Conservation (phyloP, 2,329 filamentous ascomycete genomes). For the Phoma sp. region DNA sequence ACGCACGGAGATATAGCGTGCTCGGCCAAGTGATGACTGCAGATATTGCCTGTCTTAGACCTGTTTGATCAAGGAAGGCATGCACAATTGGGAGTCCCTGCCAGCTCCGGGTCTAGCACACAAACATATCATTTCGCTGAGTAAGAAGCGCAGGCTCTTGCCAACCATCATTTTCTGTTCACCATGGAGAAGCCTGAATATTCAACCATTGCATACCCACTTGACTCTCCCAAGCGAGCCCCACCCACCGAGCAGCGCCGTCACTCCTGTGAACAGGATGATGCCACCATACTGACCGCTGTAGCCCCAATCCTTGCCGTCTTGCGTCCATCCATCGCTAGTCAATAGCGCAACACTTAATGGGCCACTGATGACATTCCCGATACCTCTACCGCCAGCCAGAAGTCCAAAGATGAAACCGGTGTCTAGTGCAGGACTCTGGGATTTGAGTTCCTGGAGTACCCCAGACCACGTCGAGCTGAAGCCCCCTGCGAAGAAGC, state of each 20-base stretch:
- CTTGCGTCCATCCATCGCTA: constrained; percentile 10
- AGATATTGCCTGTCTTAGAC: not conserved
- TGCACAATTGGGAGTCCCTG: not conserved
- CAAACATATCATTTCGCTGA: not conserved
- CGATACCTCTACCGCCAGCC: constrained; percentile 55
- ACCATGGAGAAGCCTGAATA: no score
- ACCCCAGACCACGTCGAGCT: constrained; percentile 34
- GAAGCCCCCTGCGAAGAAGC: constrained; percentile 41
- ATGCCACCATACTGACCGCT: constrained; percentile 50
- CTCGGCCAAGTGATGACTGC: constrained; percentile 1
- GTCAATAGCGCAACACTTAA: constrained; percentile 53
- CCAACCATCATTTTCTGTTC: no score
- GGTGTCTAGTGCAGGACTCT: constrained; percentile 41
- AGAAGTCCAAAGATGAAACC: constrained; percentile 56
- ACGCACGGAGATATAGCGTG: not conserved
- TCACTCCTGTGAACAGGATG: constrained; percentile 49
- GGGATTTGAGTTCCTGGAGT: constrained; percentile 35
- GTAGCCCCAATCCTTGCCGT: constrained; percentile 34
- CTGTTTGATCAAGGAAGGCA: not conserved
- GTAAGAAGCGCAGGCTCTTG: not conserved
- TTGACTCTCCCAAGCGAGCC: constrained; percentile 8
- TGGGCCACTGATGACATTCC: constrained; percentile 57
- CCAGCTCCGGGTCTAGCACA: constrained; percentile 2
- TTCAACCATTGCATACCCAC: not conserved
- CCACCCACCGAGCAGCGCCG: constrained; percentile 30